These are phyloP conservation scores for Rhodotorula kratochvilovae DNA, from an alignment of 768 basidiomycete genomes.

Conservation along the genomic window DNA sequence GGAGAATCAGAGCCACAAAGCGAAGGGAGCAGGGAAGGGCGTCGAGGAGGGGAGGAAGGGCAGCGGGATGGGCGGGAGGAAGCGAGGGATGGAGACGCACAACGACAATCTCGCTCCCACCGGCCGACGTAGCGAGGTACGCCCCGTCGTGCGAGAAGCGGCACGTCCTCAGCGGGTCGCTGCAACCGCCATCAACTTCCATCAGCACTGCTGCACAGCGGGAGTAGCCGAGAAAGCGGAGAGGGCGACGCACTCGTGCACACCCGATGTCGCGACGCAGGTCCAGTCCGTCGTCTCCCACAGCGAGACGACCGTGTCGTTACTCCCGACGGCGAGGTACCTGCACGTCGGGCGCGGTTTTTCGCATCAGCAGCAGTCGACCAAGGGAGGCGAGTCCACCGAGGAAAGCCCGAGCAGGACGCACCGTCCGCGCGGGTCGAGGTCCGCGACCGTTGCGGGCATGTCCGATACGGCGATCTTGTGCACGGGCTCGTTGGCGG, in stretches of 20 bases:
- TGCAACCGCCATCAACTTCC: neutral
- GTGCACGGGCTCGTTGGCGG: constrained; percentile 27
- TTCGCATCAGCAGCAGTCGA: neutral
- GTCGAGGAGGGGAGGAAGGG: too few species aligned
- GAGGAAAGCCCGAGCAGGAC: neutral
- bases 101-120: constrained; percentile 12
- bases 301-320: constrained; percentile 39
- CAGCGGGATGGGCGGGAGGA: neutral
- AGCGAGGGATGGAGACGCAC: neutral
- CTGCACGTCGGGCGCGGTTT: constrained; percentile 5
- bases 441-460: constrained; percentile 24
- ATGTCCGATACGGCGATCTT: constrained; percentile 14
- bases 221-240: neutral
- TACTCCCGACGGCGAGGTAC: constrained; percentile 39
- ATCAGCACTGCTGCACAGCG: neutral
- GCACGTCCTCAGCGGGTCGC: constrained; percentile 24
- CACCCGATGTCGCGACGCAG: constrained; percentile 29
- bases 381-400: neutral
- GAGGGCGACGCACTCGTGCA: constrained; percentile 33
- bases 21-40: too few species aligned
- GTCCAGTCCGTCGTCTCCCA: constrained; percentile 41
- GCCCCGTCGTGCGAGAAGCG: constrained; percentile 34
- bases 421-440: constrained; percentile 41
- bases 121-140: constrained; percentile 20
- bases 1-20: too few species aligned